These are phyloP conservation scores for Colletotrichum simmondsii DNA, from an alignment of 2,329 filamentous ascomycete species.

Conservation along the genomic window DNA sequence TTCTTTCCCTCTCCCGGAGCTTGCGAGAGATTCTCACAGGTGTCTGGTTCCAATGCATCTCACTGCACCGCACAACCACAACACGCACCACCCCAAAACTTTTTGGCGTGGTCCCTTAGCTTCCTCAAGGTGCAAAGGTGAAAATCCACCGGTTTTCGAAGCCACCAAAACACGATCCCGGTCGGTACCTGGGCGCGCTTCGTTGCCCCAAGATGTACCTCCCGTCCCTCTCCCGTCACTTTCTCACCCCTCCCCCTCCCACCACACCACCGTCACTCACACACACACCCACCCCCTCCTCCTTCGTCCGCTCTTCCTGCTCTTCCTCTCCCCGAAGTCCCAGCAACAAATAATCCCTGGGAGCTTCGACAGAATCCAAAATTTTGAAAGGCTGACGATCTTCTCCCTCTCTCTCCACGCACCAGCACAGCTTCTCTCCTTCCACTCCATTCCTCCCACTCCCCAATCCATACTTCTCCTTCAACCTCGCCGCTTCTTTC, in stretches of 20 bases:
- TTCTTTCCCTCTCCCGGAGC: neutral
- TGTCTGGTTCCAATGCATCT: constrained; percentile 4
- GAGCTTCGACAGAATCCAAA: constrained; percentile 35
- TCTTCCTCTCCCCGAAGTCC: constrained; percentile 11
- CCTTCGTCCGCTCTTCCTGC: neutral
- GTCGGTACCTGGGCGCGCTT: constrained; percentile 27
- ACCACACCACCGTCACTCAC: constrained; percentile 10
- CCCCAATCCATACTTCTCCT: constrained; percentile 34
- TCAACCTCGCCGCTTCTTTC: constrained; percentile 34
- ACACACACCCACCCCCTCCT: constrained; percentile 19
- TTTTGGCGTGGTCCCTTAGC: constrained; percentile 36
- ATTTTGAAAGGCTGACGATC: constrained; percentile 39
- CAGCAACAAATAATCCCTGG: constrained; percentile 36
- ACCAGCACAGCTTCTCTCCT: constrained; percentile 20
- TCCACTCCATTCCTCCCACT: constrained; percentile 30
- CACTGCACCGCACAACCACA: neutral
- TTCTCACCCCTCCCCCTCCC: constrained; percentile 29
- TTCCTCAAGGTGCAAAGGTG: constrained; percentile 15
- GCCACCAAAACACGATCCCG: constrained; percentile 4
- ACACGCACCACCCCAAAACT: constrained; percentile 26
- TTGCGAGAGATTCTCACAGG: constrained; percentile 29
- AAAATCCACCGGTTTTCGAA: constrained; percentile 25
- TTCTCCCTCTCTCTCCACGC: constrained; percentile 31
- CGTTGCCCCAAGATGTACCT: constrained; percentile 28
- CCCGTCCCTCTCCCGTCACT: neutral